These are phyloP conservation scores for Piloderma croceum DNA, from an alignment of 768 basidiomycete species.

Conservation along the genomic window DNA sequence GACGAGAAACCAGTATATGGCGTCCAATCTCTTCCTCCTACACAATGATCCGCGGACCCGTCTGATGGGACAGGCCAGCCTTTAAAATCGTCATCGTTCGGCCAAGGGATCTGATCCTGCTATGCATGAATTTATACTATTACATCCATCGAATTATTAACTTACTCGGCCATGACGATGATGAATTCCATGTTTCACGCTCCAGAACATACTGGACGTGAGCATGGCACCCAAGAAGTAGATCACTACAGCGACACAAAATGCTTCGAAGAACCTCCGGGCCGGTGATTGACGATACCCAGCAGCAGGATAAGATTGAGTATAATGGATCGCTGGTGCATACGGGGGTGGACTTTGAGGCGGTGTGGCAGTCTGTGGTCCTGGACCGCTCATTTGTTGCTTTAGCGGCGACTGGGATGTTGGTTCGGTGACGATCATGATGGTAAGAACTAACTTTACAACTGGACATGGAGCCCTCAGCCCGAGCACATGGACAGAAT, in stretches of 20 bases:
- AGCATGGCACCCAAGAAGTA: conserved; percentile 16
- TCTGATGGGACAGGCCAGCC: not conserved
- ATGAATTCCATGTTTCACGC: no score
- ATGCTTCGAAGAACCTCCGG: conserved; percentile 22
- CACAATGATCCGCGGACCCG: not conserved
- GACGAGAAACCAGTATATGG: not conserved
- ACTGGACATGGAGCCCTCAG: no score
- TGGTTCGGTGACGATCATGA: no score
- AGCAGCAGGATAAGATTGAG: no score
- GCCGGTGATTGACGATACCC: conserved; percentile 6
- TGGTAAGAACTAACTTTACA: no score
- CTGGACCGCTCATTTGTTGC: no score
- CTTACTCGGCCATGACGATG: not conserved
- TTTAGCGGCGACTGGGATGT: no score
- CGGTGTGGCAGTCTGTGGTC: no score
- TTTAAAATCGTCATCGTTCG: not conserved
- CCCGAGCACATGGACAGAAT: no score
- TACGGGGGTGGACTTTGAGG: no score
- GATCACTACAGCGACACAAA: conserved; percentile 19
- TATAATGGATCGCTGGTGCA: no score
- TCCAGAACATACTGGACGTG: conserved; percentile 5
- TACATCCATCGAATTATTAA: not conserved
- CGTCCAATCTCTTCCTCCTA: not conserved
- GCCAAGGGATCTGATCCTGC: not conserved
- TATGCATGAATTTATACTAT: not conserved